phyloP scores from a whole-genome alignment of 805 yeast species.

The Candida boleticola region DNA sequence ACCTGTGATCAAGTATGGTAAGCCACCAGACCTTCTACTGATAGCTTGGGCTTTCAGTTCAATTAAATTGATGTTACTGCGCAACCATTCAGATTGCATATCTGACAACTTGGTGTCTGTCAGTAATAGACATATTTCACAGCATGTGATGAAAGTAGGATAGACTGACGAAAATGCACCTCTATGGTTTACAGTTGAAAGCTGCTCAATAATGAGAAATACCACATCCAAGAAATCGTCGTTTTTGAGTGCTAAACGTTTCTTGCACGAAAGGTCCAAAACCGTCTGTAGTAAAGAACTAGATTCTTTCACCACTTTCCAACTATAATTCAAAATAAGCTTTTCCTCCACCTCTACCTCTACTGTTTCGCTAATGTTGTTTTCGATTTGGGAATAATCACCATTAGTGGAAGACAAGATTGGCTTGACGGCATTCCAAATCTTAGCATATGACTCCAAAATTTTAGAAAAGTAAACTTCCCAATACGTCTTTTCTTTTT shows the following conservation, averaged over 20 bases:
- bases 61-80: conserved; percentile 50
- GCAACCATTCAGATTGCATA: conserved; percentile 58
- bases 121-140: conserved; percentile 49
- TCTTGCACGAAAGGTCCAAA: conserved; percentile 21
- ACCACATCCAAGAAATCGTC: conserved; percentile 41
- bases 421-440: conserved; percentile 48
- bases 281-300: conserved; percentile 51
- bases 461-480: conserved; percentile 12
- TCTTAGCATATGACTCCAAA: conserved; percentile 15
- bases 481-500: conserved; percentile 1
- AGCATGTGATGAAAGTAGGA: conserved; percentile 72
- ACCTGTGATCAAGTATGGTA: conserved; percentile 78
- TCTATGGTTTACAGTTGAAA: conserved; percentile 75
- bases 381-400: conserved; percentile 28
- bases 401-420: conserved; percentile 62
- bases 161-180: conserved; percentile 91
- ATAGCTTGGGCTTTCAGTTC: conserved; percentile 63
- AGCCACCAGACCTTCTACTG: conserved; percentile 89
- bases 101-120: conserved; percentile 24
- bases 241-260: conserved; percentile 17
- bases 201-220: conserved; percentile 57
- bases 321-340: conserved; percentile 61
- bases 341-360: conserved; percentile 43
- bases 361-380: too few species aligned
- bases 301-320: conserved; percentile 83